A percentile compares a stretch with the other conserved stretches of the same genome.
phyloP scores from a whole-genome alignment of 192 early-diverging fungal species.

The Coemansia sp. region DNA sequence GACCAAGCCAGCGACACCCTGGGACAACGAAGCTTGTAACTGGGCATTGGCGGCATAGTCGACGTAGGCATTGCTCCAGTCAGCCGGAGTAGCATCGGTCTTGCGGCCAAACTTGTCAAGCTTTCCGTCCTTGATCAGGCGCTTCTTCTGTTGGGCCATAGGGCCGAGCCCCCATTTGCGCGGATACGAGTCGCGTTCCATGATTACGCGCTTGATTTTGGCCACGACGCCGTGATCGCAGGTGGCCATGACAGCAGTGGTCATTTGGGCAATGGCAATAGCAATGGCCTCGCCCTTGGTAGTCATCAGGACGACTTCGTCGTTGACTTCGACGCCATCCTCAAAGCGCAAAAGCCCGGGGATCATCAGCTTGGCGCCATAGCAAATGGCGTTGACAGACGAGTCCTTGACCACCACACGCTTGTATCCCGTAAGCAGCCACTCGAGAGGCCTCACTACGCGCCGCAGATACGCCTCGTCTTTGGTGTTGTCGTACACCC shows the following conservation, averaged over 20 bases:
- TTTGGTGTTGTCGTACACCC: constrained; percentile 96
- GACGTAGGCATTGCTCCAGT: constrained; percentile 79
- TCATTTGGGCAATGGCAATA: constrained; percentile 96
- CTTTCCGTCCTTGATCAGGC: constrained; percentile 96
- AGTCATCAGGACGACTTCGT: constrained; percentile 98
- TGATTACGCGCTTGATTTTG: constrained; percentile 99
- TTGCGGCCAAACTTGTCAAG: constrained; percentile 95
- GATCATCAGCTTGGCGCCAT: constrained; percentile 98
- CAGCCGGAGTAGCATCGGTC: constrained; percentile 77
- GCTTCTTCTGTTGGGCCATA: constrained; percentile 95
- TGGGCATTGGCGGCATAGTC: constrained; percentile 55
- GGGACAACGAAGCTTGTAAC: constrained; percentile 1
- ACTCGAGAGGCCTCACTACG: constrained; percentile 90
- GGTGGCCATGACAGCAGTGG: constrained; percentile 94
- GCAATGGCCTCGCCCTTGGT: constrained; percentile 99
- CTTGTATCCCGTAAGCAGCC: constrained; percentile 92
- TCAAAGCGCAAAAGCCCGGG: constrained; percentile 96
- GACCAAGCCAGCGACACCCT: neutral
- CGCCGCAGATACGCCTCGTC: constrained; percentile 96
- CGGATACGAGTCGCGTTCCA: constrained; percentile 99
- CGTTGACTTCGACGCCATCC: constrained; percentile 90
- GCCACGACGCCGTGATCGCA: constrained; percentile 97
- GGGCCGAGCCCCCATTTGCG: constrained; percentile 97
- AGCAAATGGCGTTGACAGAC: constrained; percentile 98
- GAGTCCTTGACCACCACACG: constrained; percentile 98